Conservation (phyloP, 441 rosid genomes). For the Populus hybrid region DNA sequence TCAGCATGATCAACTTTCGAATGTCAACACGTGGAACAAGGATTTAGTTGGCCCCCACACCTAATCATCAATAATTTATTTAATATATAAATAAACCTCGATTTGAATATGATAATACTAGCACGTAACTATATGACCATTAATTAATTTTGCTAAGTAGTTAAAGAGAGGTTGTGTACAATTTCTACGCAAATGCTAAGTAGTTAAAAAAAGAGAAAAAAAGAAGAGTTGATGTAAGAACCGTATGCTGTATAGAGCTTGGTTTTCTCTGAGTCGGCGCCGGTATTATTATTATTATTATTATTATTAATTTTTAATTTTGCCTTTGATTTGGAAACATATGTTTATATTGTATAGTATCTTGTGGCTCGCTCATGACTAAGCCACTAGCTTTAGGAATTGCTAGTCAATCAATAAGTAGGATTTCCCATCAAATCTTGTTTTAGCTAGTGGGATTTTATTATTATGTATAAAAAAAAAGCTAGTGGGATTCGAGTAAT, state of each 20-base stretch:
- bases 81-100: background rate
- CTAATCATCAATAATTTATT: background rate
- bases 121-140: background rate
- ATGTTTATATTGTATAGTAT: background rate
- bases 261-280: constrained; percentile 34
- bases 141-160: background rate
- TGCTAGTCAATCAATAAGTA: background rate
- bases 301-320: too few relatives aligned
- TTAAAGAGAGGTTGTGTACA: constrained; percentile 3
- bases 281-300: constrained; percentile 13
- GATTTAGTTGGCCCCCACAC: constrained; percentile 20
- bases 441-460: too few relatives aligned
- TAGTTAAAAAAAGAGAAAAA: background rate
- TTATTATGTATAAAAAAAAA: too few relatives aligned
- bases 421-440: too few relatives aligned
- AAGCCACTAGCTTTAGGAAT: background rate
- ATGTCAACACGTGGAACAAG: constrained; percentile 24
- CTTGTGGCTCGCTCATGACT: background rate
- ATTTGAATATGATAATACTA: background rate
- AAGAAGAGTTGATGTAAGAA: background rate
- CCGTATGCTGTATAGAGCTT: too few relatives aligned
- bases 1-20: constrained; percentile 16
- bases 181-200: constrained; percentile 1
- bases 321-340: constrained; percentile 24
- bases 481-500: too few relatives aligned